Evolutionary conservation across 1,139 yeast genomes (phyloP).

Genomic region (Debaryomycetaceae sp.): DNA sequence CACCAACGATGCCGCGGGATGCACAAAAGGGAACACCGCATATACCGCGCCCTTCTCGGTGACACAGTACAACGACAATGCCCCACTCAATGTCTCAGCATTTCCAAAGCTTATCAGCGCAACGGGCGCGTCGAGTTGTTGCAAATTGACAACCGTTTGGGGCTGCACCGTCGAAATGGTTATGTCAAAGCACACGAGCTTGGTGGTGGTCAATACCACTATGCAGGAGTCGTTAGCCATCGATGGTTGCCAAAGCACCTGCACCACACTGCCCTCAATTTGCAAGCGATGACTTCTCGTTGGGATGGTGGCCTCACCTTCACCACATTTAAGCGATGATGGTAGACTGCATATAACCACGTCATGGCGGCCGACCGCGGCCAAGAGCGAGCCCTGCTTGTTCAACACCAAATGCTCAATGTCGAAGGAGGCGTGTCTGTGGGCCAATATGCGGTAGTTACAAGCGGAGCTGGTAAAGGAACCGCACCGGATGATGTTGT

Average conservation of each 20-base stretch:
- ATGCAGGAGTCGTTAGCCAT: conserved; percentile 23
- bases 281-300: conserved; percentile 10
- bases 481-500: conserved; percentile 27
- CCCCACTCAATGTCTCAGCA: conserved; percentile 22
- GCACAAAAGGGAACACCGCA: conserved; percentile 32
- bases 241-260: conserved; percentile 30
- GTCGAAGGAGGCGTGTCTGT: conserved; percentile 13
- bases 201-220: conserved; percentile 26
- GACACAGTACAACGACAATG: conserved; percentile 32
- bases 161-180: conserved; percentile 23
- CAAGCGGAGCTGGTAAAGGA: conserved; percentile 18
- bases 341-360: conserved; percentile 27
- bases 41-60: conserved; percentile 21
- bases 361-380: conserved; percentile 25
- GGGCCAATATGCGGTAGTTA: conserved; percentile 18
- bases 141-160: conserved; percentile 19
- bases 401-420: conserved; percentile 25
- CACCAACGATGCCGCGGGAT: conserved; percentile 17
- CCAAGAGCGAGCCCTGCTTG: conserved; percentile 27
- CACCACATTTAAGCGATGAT: conserved; percentile 10
- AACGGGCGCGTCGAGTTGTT: conserved; percentile 12
- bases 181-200: conserved; percentile 26
- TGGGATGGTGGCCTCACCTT: conserved; percentile 10
- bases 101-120: conserved; percentile 33
- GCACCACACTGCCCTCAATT: conserved; percentile 10